Conservation (phyloP, 495 filamentous ascomycete genomes). For the Niebla homalea region DNA sequence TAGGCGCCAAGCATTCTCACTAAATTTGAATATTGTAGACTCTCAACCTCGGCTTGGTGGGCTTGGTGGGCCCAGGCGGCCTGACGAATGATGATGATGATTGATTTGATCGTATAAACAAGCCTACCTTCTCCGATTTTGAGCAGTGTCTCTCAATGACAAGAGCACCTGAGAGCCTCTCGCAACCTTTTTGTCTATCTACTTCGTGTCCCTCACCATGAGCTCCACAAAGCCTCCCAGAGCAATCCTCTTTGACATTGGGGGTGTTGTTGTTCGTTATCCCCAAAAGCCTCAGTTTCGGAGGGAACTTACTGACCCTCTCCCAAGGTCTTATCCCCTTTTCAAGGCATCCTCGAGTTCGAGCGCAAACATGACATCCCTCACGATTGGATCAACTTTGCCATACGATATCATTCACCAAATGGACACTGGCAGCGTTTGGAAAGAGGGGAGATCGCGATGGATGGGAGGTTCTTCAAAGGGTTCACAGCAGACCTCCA, state of each 20-base stretch:
- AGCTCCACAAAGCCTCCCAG: conserved; percentile 41
- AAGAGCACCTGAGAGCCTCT: too few relatives aligned
- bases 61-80: too few relatives aligned
- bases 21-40: too few relatives aligned
- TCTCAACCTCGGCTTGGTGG: too few relatives aligned
- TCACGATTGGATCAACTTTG: conserved; percentile 78
- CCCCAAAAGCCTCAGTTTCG: not conserved
- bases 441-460: conserved; percentile 58
- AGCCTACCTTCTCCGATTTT: too few relatives aligned
- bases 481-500: conserved; percentile 65
- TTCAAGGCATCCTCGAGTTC: conserved; percentile 85
- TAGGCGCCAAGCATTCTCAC: too few relatives aligned
- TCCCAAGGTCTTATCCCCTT: conserved; percentile 69
- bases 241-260: conserved; percentile 88
- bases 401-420: conserved; percentile 66
- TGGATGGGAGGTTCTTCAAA: conserved; percentile 63
- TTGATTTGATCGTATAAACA: too few relatives aligned
- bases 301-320: not conserved
- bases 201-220: conserved; percentile 17
- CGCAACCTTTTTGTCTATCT: too few relatives aligned
- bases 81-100: too few relatives aligned
- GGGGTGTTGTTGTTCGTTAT: conserved; percentile 80
- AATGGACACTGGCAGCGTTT: conserved; percentile 76
- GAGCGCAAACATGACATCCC: conserved; percentile 64
- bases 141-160: not conserved